Conservation (phyloP, 208 protist species). For the Acanthamoeba sp. region DNA sequence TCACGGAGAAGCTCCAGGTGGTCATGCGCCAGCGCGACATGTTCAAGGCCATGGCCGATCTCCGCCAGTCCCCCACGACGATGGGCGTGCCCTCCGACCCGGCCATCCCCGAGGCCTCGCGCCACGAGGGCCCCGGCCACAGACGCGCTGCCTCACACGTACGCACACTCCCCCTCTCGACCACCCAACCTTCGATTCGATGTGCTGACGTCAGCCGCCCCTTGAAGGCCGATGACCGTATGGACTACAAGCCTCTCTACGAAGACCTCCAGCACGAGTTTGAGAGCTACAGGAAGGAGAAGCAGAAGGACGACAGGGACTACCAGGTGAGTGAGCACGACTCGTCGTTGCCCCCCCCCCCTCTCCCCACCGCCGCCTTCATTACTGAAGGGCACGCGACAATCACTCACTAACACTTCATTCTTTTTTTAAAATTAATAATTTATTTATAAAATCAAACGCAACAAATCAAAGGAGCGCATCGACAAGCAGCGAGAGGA, state of each 20-base stretch:
- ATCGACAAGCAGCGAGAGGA: slow-evolving; percentile 54
- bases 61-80: not conserved
- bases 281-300: slow-evolving; percentile 14
- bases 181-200: not conserved
- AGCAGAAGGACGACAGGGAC: slow-evolving; percentile 48
- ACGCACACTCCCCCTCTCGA: too few relatives aligned
- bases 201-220: not conserved
- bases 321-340: too few relatives aligned
- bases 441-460: not conserved
- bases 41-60: slow-evolving; percentile 37
- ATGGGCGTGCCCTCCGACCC: not conserved
- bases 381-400: too few relatives aligned
- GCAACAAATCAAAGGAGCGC: not conserved
- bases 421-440: too few relatives aligned
- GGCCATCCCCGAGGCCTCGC: not conserved
- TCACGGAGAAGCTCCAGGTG: slow-evolving; percentile 36
- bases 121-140: not conserved
- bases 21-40: slow-evolving; percentile 51
- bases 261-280: slow-evolving; percentile 52
- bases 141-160: not conserved
- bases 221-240: not conserved
- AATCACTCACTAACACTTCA: too few relatives aligned
- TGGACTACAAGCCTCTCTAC: slow-evolving; percentile 9
- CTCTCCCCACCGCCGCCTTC: too few relatives aligned
- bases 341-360: too few relatives aligned